phyloP scores from a whole-genome alignment of 2,329 filamentous ascomycete genomes.

The Tolypocladium ovalisporum region DNA sequence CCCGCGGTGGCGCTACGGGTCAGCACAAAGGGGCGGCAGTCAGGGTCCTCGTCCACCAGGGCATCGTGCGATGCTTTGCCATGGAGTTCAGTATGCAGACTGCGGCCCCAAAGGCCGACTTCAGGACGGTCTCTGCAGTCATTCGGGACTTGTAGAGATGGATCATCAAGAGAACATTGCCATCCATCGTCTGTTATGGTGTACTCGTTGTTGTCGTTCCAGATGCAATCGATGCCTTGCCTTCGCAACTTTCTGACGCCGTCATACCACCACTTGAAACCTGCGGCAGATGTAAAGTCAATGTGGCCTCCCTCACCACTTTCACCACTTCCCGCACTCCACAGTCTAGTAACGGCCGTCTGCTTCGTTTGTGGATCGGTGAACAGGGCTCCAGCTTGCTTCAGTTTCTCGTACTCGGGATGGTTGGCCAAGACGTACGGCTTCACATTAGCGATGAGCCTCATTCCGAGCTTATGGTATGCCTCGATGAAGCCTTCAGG shows the following conservation, averaged over 20 bases:
- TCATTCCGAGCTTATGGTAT: constrained; percentile 53
- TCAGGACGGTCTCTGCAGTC: constrained; percentile 24
- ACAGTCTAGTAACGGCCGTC: constrained; percentile 44
- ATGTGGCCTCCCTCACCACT: constrained; percentile 61
- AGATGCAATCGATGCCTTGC: constrained; percentile 60
- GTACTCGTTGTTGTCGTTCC: constrained; percentile 75
- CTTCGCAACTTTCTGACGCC: constrained; percentile 51
- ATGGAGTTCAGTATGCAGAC: constrained; percentile 60
- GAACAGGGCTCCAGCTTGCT: constrained; percentile 50
- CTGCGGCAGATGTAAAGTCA: constrained; percentile 58
- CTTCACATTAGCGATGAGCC: constrained; percentile 62
- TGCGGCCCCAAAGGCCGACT: constrained; percentile 59
- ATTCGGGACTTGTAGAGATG: constrained; percentile 23
- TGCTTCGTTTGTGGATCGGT: constrained; percentile 33
- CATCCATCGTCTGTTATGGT: constrained; percentile 55
- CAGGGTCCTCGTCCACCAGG: constrained; percentile 44
- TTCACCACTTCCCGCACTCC: constrained; percentile 61
- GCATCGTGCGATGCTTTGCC: constrained; percentile 62
- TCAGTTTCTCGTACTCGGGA: constrained; percentile 52
- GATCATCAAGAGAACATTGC: constrained; percentile 43
- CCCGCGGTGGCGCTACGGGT: constrained; percentile 61
- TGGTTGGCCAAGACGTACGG: constrained; percentile 59
- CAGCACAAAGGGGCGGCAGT: constrained; percentile 54
- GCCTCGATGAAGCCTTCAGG: constrained; percentile 51
- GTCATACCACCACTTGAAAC: constrained; percentile 62